Conservation (phyloP, 345 rosid genomes). For the Gossypium australe region DNA sequence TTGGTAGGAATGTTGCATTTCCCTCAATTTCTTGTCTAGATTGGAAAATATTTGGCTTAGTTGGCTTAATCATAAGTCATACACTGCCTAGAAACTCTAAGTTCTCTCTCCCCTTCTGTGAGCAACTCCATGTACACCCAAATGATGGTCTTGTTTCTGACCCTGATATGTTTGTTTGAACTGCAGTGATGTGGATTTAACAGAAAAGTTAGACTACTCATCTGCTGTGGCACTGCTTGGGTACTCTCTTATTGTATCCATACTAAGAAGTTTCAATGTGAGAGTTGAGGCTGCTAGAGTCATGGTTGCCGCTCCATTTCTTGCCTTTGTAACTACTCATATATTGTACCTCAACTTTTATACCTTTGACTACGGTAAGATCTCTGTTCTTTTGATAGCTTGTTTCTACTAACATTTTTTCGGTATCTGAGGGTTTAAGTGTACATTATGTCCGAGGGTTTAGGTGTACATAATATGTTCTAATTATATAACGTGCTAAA, state of each 20-base stretch:
- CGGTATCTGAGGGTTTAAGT: not conserved
- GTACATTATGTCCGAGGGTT: no score
- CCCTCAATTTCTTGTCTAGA: not conserved
- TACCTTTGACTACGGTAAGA: constrained; percentile 54
- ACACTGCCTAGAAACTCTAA: not conserved
- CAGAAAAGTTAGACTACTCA: constrained; percentile 72
- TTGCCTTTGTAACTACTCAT: constrained; percentile 66
- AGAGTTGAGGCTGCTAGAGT: constrained; percentile 62
- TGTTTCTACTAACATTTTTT: not conserved
- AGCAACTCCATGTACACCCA: not conserved
- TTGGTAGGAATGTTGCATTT: not conserved
- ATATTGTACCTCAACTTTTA: constrained; percentile 60
- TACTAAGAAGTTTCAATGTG: constrained; percentile 55
- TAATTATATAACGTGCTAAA: not conserved
- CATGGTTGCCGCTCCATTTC: constrained; percentile 73
- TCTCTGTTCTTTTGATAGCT: not conserved
- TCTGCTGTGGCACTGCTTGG: constrained; percentile 73
- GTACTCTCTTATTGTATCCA: constrained; percentile 54
- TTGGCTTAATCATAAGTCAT: not conserved
- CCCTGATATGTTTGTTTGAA: constrained; percentile 13
- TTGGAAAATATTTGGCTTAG: not conserved
- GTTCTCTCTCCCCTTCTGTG: not conserved
- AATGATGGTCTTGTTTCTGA: not conserved
- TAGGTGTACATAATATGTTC: not conserved
- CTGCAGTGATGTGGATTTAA: constrained; percentile 57